Conservation (phyloP, 2,329 filamentous ascomycete species). For the Scleromitrula shiraiana region DNA sequence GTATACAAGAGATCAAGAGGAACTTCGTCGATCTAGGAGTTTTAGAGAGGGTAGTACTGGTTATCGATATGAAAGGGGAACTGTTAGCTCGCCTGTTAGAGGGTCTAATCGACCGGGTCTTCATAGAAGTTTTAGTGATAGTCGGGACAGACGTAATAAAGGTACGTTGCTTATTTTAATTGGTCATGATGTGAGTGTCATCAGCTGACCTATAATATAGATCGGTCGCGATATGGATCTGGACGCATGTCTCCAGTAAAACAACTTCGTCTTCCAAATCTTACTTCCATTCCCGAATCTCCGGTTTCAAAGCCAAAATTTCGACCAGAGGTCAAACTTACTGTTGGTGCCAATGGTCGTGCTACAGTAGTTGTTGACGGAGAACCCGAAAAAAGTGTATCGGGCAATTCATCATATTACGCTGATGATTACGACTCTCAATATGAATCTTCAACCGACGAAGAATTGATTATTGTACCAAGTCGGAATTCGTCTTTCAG, state of each 20-base stretch:
- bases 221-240: conserved; percentile 17
- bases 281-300: conserved; percentile 52
- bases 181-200: background rate
- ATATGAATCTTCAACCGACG: conserved; percentile 49
- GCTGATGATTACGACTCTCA: conserved; percentile 37
- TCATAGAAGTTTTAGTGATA: conserved; percentile 27
- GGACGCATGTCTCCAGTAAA: conserved; percentile 42
- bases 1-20: conserved; percentile 26
- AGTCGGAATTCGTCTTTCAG: conserved; percentile 50
- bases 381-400: conserved; percentile 16
- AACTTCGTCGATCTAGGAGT: conserved; percentile 22
- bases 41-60: conserved; percentile 18
- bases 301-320: conserved; percentile 29
- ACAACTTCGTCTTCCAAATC: conserved; percentile 37
- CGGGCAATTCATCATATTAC: conserved; percentile 13
- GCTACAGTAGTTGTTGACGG: conserved; percentile 26
- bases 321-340: conserved; percentile 52
- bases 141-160: conserved; percentile 19
- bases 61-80: conserved; percentile 21
- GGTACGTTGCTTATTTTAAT: conserved; percentile 13
- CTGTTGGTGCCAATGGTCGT: conserved; percentile 53
- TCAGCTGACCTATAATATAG: conserved; percentile 14
- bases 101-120: conserved; percentile 22
- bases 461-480: conserved; percentile 57
- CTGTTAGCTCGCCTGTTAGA: conserved; percentile 27